Conservation (phyloP, 306 rosid genomes). For the Vigna angularis region DNA sequence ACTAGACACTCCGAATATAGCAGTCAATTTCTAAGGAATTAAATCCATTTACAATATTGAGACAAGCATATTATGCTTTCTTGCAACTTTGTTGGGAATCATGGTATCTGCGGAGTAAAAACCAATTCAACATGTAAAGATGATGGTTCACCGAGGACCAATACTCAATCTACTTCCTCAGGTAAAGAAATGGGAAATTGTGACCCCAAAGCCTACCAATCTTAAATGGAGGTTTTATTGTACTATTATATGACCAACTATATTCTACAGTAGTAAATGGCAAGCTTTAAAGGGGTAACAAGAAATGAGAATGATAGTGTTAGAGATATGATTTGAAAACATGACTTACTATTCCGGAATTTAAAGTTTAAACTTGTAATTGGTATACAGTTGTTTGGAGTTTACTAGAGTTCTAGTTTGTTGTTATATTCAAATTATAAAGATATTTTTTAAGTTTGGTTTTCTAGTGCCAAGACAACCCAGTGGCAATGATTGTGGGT, state of each 20-base stretch:
- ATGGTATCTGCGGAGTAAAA: constrained; percentile 88
- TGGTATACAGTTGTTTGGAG: too few relatives aligned
- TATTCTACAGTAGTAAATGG: neutral
- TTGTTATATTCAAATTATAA: too few relatives aligned
- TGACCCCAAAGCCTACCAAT: neutral
- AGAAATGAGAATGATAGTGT: too few relatives aligned
- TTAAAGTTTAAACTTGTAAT: too few relatives aligned
- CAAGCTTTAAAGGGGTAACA: neutral
- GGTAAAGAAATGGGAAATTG: neutral
- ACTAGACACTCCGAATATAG: constrained; percentile 29
- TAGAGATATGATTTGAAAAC: too few relatives aligned
- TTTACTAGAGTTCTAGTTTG: too few relatives aligned
- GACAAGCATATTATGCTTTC: constrained; percentile 26
- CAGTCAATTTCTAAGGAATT: constrained; percentile 7
- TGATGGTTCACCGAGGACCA: constrained; percentile 58
- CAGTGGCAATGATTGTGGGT: too few relatives aligned
- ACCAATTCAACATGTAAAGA: constrained; percentile 69
- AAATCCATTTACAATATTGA: constrained; percentile 32
- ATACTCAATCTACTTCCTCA: constrained; percentile 42
- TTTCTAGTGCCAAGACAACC: too few relatives aligned
- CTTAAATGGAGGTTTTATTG: neutral
- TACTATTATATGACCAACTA: neutral
- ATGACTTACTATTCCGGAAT: too few relatives aligned
- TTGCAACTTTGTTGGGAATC: constrained; percentile 87
- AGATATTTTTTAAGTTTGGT: too few relatives aligned